Evolutionary conservation across 108 stramenopile species (phyloP), one percentile per base, ranked within the genome.

Genomic region (Cyclotella baltica): DNA sequence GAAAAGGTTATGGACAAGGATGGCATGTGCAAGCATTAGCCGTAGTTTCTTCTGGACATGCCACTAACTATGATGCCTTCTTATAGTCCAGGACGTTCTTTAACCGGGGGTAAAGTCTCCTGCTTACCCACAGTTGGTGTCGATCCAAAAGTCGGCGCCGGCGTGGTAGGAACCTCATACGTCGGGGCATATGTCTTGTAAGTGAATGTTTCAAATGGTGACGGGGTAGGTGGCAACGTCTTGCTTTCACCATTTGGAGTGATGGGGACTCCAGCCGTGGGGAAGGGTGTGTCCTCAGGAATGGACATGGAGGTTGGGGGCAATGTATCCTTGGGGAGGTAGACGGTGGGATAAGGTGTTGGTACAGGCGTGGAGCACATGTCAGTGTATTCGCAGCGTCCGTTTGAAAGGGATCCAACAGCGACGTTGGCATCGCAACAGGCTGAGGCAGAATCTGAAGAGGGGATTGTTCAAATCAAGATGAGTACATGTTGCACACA

Each of bases 121-220:
- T 33, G 50, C 19, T 25, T 76, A n/a, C 75, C 75, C 29, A 76
- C 75, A 35, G 75, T 76, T 30, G 75, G 75, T 0, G 75, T 76
- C 0, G 66, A 67, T 59, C 75, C 75, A 59, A 76, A 76, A 4
- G 75, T 61, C 15, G 75, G 75, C 25, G 40, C 53, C 29, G 27
- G 46, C 20, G 73, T 74, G 5, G 63, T 20, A 1, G 31, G 31
- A 15, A 22, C 19, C 47, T 50, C 36, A 53, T 13, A 23, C 3
- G 30, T 62, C 1, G 61, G 61, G 10, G 35, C 31, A 2, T 34
- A 36, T 20, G 61, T 62, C 31, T 36, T 34, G 16, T 3, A 16
- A 8, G 31, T 10, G 31, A 33, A 16, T 55, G n/a, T 16, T 55
- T 43, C 55, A 22, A 27, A 56, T 25, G 55, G 55, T 1, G 55